Evolutionary conservation across 352 stramenopile species (phyloP).

Genomic region (Globisporangium middletonii): DNA sequence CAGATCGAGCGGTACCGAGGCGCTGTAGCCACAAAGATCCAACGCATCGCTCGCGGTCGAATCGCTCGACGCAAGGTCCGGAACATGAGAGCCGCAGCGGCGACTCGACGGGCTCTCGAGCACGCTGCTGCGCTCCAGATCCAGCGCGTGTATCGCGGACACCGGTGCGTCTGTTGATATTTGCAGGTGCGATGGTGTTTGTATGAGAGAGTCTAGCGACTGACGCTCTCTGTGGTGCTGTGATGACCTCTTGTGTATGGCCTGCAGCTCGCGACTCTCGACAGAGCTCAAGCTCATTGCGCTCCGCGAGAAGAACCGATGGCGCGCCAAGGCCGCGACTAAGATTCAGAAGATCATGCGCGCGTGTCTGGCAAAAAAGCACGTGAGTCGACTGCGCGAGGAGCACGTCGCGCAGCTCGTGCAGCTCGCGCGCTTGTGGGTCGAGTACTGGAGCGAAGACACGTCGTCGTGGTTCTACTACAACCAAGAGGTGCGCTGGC

Average conservation of each 20-base stretch:
- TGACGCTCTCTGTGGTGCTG: not conserved
- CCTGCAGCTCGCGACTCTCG: conserved; percentile 37
- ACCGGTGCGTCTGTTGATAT: conserved; percentile 24
- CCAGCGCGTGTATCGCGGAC: conserved; percentile 66
- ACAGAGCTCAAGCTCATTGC: conserved; percentile 66
- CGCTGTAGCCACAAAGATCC: conserved; percentile 46
- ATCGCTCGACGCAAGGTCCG: conserved; percentile 27
- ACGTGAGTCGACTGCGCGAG: conserved; percentile 25
- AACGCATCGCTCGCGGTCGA: conserved; percentile 35
- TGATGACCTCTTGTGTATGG: conserved; percentile 4
- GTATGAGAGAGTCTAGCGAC: not conserved
- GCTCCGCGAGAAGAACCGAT: conserved; percentile 49
- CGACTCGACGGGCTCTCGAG: conserved; percentile 22
- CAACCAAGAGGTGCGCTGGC: conserved; percentile 38
- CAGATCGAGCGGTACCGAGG: conserved; percentile 48
- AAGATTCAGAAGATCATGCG: conserved; percentile 63
- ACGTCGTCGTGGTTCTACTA: conserved; percentile 74
- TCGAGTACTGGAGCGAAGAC: conserved; percentile 79
- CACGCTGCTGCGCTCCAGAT: conserved; percentile 45
- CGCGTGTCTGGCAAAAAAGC: conserved; percentile 32
- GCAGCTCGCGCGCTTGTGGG: conserved; percentile 41
- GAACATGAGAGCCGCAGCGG: conserved; percentile 26
- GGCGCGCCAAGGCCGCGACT: conserved; percentile 43
- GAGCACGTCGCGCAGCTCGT: conserved; percentile 35
- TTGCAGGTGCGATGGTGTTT: not conserved